phyloP scores from a whole-genome alignment of 2,329 filamentous ascomycete genomes.

The Pestalotiopsis sp. region DNA sequence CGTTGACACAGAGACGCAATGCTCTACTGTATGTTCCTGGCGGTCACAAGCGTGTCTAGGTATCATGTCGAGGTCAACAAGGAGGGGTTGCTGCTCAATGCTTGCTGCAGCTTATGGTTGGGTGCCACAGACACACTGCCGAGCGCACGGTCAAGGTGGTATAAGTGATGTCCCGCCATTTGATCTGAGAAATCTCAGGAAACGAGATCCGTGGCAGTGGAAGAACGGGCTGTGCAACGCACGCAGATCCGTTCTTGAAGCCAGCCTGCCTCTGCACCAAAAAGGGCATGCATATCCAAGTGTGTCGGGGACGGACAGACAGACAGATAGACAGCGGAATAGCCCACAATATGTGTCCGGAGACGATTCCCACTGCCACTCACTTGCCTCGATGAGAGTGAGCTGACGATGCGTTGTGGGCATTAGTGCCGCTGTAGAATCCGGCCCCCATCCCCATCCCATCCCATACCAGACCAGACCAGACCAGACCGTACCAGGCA shows the following conservation, averaged over 20 bases:
- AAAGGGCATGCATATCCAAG: background rate
- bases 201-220: background rate
- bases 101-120: background rate
- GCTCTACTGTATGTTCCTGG: background rate
- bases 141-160: constrained; percentile 10
- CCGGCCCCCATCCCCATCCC: constrained; percentile 17
- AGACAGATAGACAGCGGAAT: background rate
- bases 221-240: background rate
- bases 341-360: background rate
- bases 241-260: background rate
- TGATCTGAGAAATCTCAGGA: constrained; percentile 7
- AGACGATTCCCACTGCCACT: background rate
- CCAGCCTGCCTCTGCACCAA: background rate
- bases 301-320: background rate
- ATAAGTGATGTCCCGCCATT: constrained; percentile 8
- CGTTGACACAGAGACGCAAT: background rate
- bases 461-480: no score
- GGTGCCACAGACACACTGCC: constrained; percentile 4
- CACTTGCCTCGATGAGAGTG: background rate
- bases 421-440: constrained; percentile 11
- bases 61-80: constrained; percentile 3
- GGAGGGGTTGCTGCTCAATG: background rate
- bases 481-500: no score
- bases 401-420: constrained; percentile 7
- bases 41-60: background rate